These are phyloP conservation scores for Phlebopus sp. DNA, from an alignment of 1,284 basidiomycete genomes.

Conservation along the genomic window DNA sequence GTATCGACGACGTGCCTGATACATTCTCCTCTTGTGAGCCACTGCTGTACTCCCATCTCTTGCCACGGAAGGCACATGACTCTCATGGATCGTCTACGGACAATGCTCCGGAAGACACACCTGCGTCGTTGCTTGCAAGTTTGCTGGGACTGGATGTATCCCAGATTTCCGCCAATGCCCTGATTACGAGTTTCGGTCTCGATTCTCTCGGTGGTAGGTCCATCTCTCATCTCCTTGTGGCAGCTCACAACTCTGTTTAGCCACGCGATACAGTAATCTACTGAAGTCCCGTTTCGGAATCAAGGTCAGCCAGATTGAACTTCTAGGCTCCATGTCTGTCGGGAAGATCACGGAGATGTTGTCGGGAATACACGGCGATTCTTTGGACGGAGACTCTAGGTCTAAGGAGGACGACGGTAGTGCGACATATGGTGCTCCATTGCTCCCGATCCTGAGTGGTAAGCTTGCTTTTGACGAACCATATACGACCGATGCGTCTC, in stretches of 20 bases:
- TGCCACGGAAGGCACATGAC: slow-evolving; percentile 2
- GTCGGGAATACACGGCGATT: background rate
- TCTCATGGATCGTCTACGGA: background rate
- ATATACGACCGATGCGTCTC: slow-evolving; percentile 27
- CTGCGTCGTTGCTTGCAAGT: slow-evolving; percentile 7
- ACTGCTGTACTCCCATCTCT: slow-evolving; percentile 7
- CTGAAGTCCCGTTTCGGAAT: slow-evolving; percentile 8
- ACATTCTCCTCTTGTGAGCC: slow-evolving; percentile 11
- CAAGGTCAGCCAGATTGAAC: slow-evolving; percentile 11
- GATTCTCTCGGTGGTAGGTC: slow-evolving; percentile 10
- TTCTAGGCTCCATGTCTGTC: slow-evolving; percentile 12
- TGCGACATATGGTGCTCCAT: slow-evolving; percentile 7
- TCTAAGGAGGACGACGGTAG: slow-evolving; percentile 8
- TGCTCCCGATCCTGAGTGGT: slow-evolving; percentile 10
- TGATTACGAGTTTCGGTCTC: slow-evolving; percentile 12
- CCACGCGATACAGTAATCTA: slow-evolving; percentile 11
- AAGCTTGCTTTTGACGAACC: slow-evolving; percentile 18
- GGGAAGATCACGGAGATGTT: slow-evolving; percentile 7
- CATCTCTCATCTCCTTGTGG: background rate
- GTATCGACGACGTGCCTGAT: slow-evolving; percentile 5
- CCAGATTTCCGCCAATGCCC: slow-evolving; percentile 10
- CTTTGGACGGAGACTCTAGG: background rate
- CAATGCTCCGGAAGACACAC: slow-evolving; percentile 4
- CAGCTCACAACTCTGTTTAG: background rate
- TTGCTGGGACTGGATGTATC: slow-evolving; percentile 8